phyloP scores from a whole-genome alignment of 75 land plant species.

The Ceratopteris richardii region DNA sequence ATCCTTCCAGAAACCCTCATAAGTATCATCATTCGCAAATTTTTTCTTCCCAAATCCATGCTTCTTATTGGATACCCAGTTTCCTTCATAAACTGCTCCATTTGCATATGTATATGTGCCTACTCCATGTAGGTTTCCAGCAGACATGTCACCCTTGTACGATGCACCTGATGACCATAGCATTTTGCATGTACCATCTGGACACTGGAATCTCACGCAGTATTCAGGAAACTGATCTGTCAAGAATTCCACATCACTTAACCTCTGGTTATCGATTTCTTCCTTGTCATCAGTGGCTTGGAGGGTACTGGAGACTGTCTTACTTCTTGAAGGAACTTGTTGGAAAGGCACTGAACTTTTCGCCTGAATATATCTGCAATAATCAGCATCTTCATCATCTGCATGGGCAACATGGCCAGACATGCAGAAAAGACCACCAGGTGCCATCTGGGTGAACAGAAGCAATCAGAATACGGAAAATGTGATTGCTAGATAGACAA shows the following conservation, averaged over 20 bases:
- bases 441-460: conserved; percentile 9
- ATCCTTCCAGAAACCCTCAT: conserved; percentile 53
- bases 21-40: conserved; percentile 57
- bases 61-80: conserved; percentile 45
- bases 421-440: conserved; percentile 16
- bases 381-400: conserved; percentile 18
- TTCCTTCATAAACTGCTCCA: conserved; percentile 54
- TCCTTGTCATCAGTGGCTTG: not conserved
- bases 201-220: too few relatives aligned
- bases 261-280: not conserved
- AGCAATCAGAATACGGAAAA: too few relatives aligned
- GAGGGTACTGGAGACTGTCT: not conserved
- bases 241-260: conserved; percentile 58
- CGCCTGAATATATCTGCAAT: not conserved
- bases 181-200: conserved; percentile 44
- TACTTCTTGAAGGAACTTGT: not conserved
- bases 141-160: conserved; percentile 55
- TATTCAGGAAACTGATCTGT: conserved; percentile 46
- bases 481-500: too few relatives aligned
- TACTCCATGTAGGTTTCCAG: conserved; percentile 51
- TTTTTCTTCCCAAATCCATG: conserved; percentile 42
- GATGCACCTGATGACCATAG: conserved; percentile 56
- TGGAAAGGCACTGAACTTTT: not conserved
- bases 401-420: conserved; percentile 20
- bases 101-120: conserved; percentile 45